Conservation (phyloP, 805 yeast genomes). For the Sugiyamaella marilandica region DNA sequence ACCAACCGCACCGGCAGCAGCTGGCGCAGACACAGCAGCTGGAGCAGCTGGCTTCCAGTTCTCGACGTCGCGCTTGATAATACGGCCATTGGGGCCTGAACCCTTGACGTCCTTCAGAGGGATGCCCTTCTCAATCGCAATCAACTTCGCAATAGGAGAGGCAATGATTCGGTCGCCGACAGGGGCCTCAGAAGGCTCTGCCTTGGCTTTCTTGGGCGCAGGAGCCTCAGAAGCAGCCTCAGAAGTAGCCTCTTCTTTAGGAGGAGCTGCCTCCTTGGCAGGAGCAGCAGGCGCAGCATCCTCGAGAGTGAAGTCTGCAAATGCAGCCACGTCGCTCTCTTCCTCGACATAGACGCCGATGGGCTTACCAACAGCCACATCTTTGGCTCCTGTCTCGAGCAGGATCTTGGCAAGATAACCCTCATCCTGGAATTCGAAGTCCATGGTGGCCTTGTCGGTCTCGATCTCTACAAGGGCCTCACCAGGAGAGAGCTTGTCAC, state of each 20-base stretch:
- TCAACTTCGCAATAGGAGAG: constrained; percentile 88
- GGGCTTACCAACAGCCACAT: constrained; percentile 90
- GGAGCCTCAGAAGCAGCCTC: constrained; percentile 67
- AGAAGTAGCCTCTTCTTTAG: constrained; percentile 38
- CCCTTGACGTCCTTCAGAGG: constrained; percentile 81
- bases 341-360: constrained; percentile 96
- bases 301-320: constrained; percentile 74
- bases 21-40: constrained; percentile 34
- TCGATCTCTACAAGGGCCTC: constrained; percentile 95
- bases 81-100: constrained; percentile 93
- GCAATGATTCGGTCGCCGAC: constrained; percentile 69
- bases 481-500: constrained; percentile 86
- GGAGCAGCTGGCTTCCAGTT: constrained; percentile 44
- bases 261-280: constrained; percentile 28
- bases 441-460: constrained; percentile 98
- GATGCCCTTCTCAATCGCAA: constrained; percentile 90
- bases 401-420: constrained; percentile 86
- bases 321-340: constrained; percentile 76
- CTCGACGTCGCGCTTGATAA: constrained; percentile 87
- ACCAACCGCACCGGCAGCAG: constrained; percentile 44
- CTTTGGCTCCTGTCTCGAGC: constrained; percentile 79
- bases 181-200: constrained; percentile 22
- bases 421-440: constrained; percentile 96
- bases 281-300: constrained; percentile 61
- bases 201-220: constrained; percentile 73